Evolutionary conservation across 139 green algal species (phyloP).

Genomic region (Micractinium conductrix): DNA sequence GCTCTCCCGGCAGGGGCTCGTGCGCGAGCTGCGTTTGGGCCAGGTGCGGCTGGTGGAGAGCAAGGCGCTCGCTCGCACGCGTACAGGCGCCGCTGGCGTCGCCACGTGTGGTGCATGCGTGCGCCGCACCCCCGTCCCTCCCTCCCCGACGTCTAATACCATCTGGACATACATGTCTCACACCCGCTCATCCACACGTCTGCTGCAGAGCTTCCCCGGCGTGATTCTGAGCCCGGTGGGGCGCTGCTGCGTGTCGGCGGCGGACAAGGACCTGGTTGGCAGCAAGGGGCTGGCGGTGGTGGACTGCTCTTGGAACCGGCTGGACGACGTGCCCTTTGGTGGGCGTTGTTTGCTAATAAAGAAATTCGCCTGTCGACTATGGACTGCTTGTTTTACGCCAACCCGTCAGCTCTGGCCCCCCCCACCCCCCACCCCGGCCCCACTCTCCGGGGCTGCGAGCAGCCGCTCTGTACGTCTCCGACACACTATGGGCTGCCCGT

Average conservation of each 20-base stretch:
- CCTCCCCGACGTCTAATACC: no score
- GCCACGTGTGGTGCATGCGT: background rate
- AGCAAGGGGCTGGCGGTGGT: constrained; percentile 94
- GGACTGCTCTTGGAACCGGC: constrained; percentile 97
- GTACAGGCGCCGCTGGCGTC: background rate
- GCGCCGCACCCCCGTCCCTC: background rate
- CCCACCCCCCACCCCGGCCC: no score
- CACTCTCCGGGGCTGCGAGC: no score
- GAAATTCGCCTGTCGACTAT: no score
- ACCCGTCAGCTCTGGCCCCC: no score
- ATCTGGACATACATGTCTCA: background rate
- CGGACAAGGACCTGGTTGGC: constrained; percentile 84
- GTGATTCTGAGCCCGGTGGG: constrained; percentile 85
- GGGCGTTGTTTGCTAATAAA: no score
- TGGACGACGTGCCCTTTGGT: constrained; percentile 90
- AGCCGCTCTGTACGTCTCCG: no score
- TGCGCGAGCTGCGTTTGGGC: constrained; percentile 86
- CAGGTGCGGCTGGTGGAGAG: constrained; percentile 5
- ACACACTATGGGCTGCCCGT: no score
- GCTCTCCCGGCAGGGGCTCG: constrained; percentile 68
- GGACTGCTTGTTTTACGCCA: no score
- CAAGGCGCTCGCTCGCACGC: background rate
- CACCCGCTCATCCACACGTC: background rate
- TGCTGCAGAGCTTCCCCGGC: constrained; percentile 71
- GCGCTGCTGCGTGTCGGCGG: constrained; percentile 68